These are phyloP conservation scores for Apiospora hydei DNA, from an alignment of 2,329 filamentous ascomycete genomes.

Conservation along the genomic window DNA sequence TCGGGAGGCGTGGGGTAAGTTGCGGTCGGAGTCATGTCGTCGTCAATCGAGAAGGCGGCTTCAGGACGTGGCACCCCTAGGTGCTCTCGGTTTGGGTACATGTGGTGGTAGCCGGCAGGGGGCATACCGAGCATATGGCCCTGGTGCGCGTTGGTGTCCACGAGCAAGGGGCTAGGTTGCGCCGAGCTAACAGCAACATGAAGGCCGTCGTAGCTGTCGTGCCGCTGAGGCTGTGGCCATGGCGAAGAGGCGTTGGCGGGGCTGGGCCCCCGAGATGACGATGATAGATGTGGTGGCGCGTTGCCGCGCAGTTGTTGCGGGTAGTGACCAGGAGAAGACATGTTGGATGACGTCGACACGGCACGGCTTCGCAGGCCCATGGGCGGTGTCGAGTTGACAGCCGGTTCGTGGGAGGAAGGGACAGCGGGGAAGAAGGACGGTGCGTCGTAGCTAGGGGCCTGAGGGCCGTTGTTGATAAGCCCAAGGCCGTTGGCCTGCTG, in stretches of 20 bases:
- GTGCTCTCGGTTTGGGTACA: neutral
- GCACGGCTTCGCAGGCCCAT: neutral
- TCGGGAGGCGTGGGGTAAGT: constrained; percentile 10
- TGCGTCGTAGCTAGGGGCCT: neutral
- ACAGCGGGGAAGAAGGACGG: constrained; percentile 2
- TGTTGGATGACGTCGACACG: constrained; percentile 13
- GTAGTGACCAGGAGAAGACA: neutral
- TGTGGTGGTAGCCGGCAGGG: neutral
- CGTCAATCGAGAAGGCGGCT: neutral
- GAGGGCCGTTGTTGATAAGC: neutral
- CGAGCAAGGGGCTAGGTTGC: constrained; percentile 6
- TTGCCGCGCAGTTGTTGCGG: neutral
- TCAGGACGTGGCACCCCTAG: constrained; percentile 5
- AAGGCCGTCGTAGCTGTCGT: constrained; percentile 3
- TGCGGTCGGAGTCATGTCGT: constrained; percentile 6
- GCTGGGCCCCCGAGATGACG: constrained; percentile 5
- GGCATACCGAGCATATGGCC: constrained; percentile 12
- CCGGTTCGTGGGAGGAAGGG: neutral
- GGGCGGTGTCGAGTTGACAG: neutral
- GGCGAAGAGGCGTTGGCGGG: neutral
- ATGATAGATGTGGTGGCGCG: neutral
- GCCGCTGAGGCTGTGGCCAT: neutral
- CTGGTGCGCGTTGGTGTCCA: constrained; percentile 7
- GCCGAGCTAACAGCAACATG: neutral
- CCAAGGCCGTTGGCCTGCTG: constrained; percentile 25